Conservation (phyloP, 371 early-diverging fungal species). For the Enterospora canceri region DNA sequence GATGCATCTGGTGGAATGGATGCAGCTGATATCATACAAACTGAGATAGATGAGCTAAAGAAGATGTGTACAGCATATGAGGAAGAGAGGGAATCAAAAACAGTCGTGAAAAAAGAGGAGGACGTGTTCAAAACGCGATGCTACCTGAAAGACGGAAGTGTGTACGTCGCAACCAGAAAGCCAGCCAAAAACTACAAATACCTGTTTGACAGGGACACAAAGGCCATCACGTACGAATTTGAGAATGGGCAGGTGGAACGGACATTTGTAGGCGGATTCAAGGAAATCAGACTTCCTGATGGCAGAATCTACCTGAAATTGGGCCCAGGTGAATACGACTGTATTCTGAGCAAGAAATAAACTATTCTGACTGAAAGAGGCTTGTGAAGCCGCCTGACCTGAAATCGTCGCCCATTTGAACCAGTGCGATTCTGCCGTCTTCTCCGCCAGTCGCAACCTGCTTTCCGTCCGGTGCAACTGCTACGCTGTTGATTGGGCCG, state of each 20-base stretch:
- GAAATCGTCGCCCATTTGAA: conserved; percentile 44
- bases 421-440: conserved; percentile 38
- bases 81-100: conserved; percentile 43
- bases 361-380: conserved; percentile 22
- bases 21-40: conserved; percentile 48
- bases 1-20: conserved; percentile 40
- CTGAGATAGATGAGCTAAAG: conserved; percentile 54
- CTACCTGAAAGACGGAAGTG: conserved; percentile 55
- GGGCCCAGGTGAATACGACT: conserved; percentile 17
- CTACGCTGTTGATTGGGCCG: conserved; percentile 95
- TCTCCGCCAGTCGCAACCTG: conserved; percentile 57
- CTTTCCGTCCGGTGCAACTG: conserved; percentile 79
- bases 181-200: conserved; percentile 52
- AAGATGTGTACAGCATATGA: conserved; percentile 50
- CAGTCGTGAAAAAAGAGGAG: conserved; percentile 50
- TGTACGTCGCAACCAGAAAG: conserved; percentile 50
- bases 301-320: conserved; percentile 53
- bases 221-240: conserved; percentile 58
- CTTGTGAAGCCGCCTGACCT: conserved; percentile 35
- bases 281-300: conserved; percentile 55
- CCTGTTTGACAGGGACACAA: conserved; percentile 54
- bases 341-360: background rate
- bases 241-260: conserved; percentile 58
- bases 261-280: conserved; percentile 55
- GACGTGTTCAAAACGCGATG: conserved; percentile 49